Evolutionary conservation across 768 basidiomycete species (phyloP), one percentile per base, ranked within the genome.

Genomic region (Pulveroboletus frians): DNA sequence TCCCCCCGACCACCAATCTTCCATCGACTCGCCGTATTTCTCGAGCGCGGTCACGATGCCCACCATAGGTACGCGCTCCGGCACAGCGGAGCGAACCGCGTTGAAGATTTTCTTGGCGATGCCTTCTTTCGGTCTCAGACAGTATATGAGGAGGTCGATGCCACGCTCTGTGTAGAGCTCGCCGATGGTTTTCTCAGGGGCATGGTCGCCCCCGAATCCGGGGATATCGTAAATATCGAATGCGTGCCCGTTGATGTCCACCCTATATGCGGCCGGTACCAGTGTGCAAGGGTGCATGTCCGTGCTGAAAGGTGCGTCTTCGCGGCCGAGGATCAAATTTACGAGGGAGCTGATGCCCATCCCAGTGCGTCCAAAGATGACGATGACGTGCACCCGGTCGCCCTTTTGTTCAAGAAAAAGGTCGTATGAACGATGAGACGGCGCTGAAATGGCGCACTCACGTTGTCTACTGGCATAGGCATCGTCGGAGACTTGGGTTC

Each of bases 11-110:
- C 72, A 73, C 73, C 54, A 69, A 29, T 49, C 50, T 13, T 66
- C 64, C 65, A 67, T 67, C 49, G 60, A 43, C 27, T 32, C 34
- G 37, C 55, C 42, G 21, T 70, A 65, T 44, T 72, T 64, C 56
- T 73, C 72, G 43, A 73, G 57, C 1, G 61, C 66, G 0, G 70
- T 73, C 15, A 73, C 58, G 18, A 69, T 66, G n/a, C 67, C 55
- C 9, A 70, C 72, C 27, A 73, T 62, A 6, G 70, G 72, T 9
- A 73, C 72, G 29, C 65, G 62, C 46, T 60, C 63, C 35, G 66
- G 59, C 38, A 51, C 60, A 8, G 53, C 64, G 47, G 56, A 65
- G 45, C 55, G 67, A 27, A 68, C 48, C 21, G 52, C 53, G 17
- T 43, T 66, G 53, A 47, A 64, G 11, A 61, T 42, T 21, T 59